These are phyloP conservation scores for Pseudoturritis turrita DNA, from an alignment of 345 rosid genomes.

Conservation along the genomic window DNA sequence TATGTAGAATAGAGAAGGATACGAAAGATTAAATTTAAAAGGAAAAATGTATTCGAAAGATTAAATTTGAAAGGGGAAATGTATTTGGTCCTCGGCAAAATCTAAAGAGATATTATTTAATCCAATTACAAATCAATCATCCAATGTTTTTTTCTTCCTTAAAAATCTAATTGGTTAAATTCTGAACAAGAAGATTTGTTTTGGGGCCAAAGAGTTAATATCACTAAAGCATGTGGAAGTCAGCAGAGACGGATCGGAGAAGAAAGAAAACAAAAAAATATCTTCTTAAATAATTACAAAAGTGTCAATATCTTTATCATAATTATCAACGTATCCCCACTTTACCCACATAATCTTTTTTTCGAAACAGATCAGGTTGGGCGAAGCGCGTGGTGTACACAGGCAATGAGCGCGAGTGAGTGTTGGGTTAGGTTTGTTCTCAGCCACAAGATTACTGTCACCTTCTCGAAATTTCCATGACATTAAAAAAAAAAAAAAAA, in stretches of 20 bases:
- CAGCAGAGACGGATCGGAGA: neutral
- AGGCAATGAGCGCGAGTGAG: neutral
- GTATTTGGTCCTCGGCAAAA: no score
- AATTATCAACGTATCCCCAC: neutral
- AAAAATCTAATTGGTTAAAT: neutral
- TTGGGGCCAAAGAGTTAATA: neutral
- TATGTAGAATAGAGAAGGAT: no score
- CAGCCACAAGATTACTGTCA: slow-evolving; percentile 48
- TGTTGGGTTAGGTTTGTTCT: slow-evolving; percentile 12
- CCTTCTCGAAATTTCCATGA: slow-evolving; percentile 48
- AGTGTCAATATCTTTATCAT: neutral
- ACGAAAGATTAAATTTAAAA: no score
- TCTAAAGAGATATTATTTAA: neutral
- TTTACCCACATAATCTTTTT: neutral
- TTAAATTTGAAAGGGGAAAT: no score
- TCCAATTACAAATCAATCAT: neutral
- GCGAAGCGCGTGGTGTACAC: slow-evolving; percentile 4
- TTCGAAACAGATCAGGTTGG: neutral
- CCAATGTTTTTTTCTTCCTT: no score
- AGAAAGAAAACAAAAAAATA: neutral
- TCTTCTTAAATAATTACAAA: slow-evolving; percentile 11
- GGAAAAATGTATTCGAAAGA: no score
- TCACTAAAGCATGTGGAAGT: neutral
- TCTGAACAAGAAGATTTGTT: neutral
- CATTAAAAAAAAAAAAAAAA: neutral